Percentiles rank a stretch among this genome's conserved stretches.
Evolutionary conservation across 306 rosid species (phyloP).

Genomic region (Hylodesmum podocarpum): DNA sequence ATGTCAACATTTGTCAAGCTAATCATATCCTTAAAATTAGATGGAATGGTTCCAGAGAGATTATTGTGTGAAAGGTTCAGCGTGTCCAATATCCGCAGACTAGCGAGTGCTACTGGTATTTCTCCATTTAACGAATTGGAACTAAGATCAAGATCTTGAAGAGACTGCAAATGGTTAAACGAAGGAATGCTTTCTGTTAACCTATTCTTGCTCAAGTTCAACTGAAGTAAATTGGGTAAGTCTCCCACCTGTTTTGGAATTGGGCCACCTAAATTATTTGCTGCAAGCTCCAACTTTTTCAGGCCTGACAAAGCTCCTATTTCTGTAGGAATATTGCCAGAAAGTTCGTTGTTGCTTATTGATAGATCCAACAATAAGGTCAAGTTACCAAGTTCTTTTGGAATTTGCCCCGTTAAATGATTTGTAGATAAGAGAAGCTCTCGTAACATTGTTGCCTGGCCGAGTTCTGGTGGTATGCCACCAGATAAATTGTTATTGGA

Average conservation of each 20-base stretch:
- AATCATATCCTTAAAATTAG: slow-evolving; percentile 19
- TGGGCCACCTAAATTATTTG: slow-evolving; percentile 8
- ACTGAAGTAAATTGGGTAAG: neutral
- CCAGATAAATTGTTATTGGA: slow-evolving; percentile 8
- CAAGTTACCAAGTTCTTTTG: slow-evolving; percentile 20
- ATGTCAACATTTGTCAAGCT: slow-evolving; percentile 36
- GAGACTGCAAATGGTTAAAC: neutral
- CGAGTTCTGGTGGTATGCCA: slow-evolving; percentile 8
- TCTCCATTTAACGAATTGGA: slow-evolving; percentile 7
- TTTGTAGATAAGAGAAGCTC: slow-evolving; percentile 20
- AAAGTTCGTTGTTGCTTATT: neutral
- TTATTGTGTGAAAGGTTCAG: slow-evolving; percentile 44
- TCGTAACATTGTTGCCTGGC: neutral
- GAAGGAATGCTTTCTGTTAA: neutral
- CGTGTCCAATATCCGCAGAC: neutral
- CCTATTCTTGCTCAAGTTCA: slow-evolving; percentile 13
- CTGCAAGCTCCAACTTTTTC: neutral
- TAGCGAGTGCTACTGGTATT: slow-evolving; percentile 32
- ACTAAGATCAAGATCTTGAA: slow-evolving; percentile 38
- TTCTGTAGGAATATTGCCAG: neutral
- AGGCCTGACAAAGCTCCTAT: neutral
- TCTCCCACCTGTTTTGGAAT: neutral
- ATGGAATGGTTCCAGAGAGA: slow-evolving; percentile 37
- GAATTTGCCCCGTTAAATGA: slow-evolving; percentile 25
- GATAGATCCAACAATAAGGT: neutral